Evolutionary conservation across 1,284 basidiomycete species (phyloP), one percentile per base, ranked within the genome.

Genomic region (Sporisorium iseilematis-ciliati): DNA sequence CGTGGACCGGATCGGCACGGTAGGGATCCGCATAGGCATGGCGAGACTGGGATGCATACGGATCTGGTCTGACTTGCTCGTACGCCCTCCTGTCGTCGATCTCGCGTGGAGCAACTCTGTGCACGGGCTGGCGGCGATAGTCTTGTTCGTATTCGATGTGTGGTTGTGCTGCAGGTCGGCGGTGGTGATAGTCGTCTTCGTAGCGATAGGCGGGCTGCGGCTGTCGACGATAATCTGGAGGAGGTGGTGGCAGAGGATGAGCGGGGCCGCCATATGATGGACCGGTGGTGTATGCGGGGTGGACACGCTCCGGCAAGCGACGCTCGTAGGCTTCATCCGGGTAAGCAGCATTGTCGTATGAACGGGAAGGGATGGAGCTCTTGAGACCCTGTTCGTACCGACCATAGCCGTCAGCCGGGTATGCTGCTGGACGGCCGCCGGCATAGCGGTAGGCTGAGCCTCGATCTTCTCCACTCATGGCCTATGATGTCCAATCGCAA

Each of bases 381-480:
- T 69, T 70, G 55, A 65, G 52, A 16, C 56, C 40, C 23, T 40
- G 48, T 12, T 65, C 55, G 62, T 74, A 74, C 40, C 62, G 57
- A 51, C 41, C 52, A 38, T 73, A 66, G 49, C 52, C 57, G 21
- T 66, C 70, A 5, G 57, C 57, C 5, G 61, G 52, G 20, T 68
- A 64, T 25, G 58, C 54, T 20, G 65, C 33, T 7, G 66, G 52
- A 31, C 66, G 61, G 20, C 55, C 56, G 21, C 46, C 66, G 14
- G 66, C 56, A 38, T 75, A 70, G 6, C 68, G 67, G 40, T 75
- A 75, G 46, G 66, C 48, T 16, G 70, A 46, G 7, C 53, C 64
- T 61, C 63, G 54, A 42, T 70, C 66, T 10, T 69, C 62, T 26
- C 72, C 66, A 57, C 66, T 75, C 72, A 75, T 75, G 26, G 12